Base-by-base conservation (phyloP, 2,329 filamentous ascomycete genomes). In the Aspergillus brunneoviolaceus region DNA sequence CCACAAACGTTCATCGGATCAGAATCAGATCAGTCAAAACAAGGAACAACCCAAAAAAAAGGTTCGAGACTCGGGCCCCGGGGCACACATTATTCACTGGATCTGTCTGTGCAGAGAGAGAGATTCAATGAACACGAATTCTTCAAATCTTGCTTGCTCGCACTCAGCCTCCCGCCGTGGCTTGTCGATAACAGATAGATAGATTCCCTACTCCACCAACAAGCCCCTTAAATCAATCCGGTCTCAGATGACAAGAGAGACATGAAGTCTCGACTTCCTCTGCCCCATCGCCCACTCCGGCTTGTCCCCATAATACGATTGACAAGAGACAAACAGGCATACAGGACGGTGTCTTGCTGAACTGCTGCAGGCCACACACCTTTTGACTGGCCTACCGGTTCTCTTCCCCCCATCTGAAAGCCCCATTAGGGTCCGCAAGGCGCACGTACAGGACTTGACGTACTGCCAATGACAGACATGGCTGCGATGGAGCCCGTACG, bases 381-480 rank as follows among this genome's bases (percentile, higher is more conserved):
- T 19, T 19, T 45, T 45, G 39, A 45, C 39, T 45, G 39, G 39
- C 39, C 39, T 45, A 45, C 39, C 39, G 39, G 48, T 23, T 35
- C 31, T 35, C 25, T 55, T 55, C n/a, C 42, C 4, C 25, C 27
- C 39, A 35, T 39, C 25, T 10, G 42, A 54, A 23, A 54, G 25
- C 53, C 53, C 53, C 42, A 55, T 55, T 55, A 55, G 53, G 53
- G 53, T 55, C 53, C 53, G 53, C 42, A 55, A 48, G 47, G 53
- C 42, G 53, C 53, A 55, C 53, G 53, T 55, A 55, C 53, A 23
- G 39, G 14, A 45, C 53, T 27, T n/a, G 25, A 21, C 42, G 12
- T 23, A 47, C 53, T 55, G 53, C 53, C 53, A 55, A 55, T 55
- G 25, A 33, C 25, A 31, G 53, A 49, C 48, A 35, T 47, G 47